Evolutionary conservation across 805 yeast genomes (phyloP), one percentile per base, ranked within the genome.

Genomic region (Torulaspora indica): DNA sequence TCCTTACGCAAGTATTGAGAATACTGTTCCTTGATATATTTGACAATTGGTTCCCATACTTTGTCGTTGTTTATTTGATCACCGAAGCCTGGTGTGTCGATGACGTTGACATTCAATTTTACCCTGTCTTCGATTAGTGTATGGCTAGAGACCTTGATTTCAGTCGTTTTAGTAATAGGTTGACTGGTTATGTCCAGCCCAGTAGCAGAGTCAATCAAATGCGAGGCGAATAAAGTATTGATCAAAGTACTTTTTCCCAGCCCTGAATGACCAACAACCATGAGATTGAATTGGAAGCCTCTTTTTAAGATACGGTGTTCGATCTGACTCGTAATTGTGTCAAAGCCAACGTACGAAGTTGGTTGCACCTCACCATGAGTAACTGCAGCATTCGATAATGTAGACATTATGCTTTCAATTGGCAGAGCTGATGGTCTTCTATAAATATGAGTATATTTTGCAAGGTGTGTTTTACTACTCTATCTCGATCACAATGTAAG

Each of bases 1-100:
- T 90, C 98, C 66, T 85, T 86, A 70, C 97, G 83, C 62, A 90
- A 75, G 66, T 85, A 90, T 58, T 82, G 82, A 34, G 95, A 84
- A 66, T 90, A 95, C 69, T 90, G 97, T 68, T 90, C 97, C 70
- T 90, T 90, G 64, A 90, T 87, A 69, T 89, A 90, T 68, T 87
- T 88, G 53, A 90, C 82, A 51, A 90, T 81, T 42, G 96, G 96
- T 57, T 90, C 98, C 96, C 97, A 91, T 68, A 95, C 89, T 68
- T 84, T 85, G 58, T 86, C 95, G 68, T 90, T 90, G 71, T 89
- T 86, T 54, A 93, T 85, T 69, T 86, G 96, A 73, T 93, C 98
- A 31, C 96, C 98, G 72, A 88, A 93, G 12, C 98, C 98, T 15
- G 98, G 98, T 3, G 98, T 93, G 64, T 93, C 98, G 61, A 93